phyloP scores from a whole-genome alignment of 208 protist genomes.

The Trypanosoma conorhini region DNA sequence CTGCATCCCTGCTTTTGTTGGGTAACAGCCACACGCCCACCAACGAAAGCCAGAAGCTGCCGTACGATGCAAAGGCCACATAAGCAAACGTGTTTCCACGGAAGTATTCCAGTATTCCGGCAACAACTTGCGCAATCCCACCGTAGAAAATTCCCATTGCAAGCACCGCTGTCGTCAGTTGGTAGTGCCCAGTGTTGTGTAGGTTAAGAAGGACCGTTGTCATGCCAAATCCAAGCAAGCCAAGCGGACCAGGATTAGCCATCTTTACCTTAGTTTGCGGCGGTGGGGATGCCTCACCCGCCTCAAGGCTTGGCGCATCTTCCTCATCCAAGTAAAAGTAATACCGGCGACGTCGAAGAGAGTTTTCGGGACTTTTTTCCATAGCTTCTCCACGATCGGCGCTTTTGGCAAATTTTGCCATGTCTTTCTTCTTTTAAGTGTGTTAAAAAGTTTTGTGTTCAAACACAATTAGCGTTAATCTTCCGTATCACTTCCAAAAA shows the following conservation, averaged over 20 bases:
- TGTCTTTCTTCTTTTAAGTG: background rate
- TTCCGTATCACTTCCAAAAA: background rate
- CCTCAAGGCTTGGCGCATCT: background rate
- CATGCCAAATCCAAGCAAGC: constrained; percentile 59
- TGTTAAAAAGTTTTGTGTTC: background rate
- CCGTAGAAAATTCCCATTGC: constrained; percentile 55
- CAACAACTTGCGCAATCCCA: constrained; percentile 52
- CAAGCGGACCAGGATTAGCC: constrained; percentile 42
- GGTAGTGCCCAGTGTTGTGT: constrained; percentile 43
- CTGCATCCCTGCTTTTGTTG: constrained; percentile 3
- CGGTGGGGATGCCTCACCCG: constrained; percentile 5
- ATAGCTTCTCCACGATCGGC: background rate
- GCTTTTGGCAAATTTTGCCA: background rate
- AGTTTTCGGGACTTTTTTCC: too few species aligned
- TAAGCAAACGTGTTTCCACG: constrained; percentile 55
- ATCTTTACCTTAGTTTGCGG: constrained; percentile 18
- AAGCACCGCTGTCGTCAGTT: constrained; percentile 33
- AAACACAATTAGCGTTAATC: background rate
- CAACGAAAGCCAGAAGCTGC: constrained; percentile 57
- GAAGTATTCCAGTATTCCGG: constrained; percentile 54
- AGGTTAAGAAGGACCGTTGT: constrained; percentile 61
- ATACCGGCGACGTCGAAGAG: constrained; percentile 3
- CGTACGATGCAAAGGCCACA: constrained; percentile 45
- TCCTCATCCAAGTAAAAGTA: constrained; percentile 25
- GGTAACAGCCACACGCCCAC: constrained; percentile 47